Conservation (phyloP, 2,329 filamentous ascomycete genomes). For the Hypoxylon sp. region DNA sequence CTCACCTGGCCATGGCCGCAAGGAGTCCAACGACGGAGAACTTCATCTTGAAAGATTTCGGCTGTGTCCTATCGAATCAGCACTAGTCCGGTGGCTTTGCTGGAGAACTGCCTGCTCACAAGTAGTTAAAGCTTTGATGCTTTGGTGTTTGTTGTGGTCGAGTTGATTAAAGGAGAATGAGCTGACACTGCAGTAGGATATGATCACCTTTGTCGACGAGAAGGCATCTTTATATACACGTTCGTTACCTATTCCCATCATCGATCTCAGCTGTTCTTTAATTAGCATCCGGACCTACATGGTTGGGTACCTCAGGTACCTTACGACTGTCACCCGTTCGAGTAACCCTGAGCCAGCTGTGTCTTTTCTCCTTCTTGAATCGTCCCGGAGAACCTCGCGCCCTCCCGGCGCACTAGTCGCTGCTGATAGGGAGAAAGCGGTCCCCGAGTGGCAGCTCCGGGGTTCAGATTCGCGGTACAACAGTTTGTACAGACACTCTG, state of each 20-base stretch:
- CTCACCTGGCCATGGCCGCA: conserved; percentile 38
- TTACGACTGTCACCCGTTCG: conserved; percentile 32
- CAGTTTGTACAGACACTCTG: conserved; percentile 30
- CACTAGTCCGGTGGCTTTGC: background rate
- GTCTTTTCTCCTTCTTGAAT: conserved; percentile 11
- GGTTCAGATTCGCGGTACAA: conserved; percentile 23
- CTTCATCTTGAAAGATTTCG: conserved; percentile 35
- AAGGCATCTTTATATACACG: conserved; percentile 24
- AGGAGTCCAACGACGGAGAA: conserved; percentile 27
- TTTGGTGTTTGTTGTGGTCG: conserved; percentile 3
- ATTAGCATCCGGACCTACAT: conserved; percentile 26
- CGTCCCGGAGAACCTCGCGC: conserved; percentile 22
- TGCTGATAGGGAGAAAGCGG: conserved; percentile 20
- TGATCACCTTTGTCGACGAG: conserved; percentile 16
- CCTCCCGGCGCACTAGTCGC: conserved; percentile 7
- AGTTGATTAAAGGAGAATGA: conserved; percentile 3
- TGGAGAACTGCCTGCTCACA: background rate
- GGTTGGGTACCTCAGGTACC: conserved; percentile 21
- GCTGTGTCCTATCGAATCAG: conserved; percentile 7
- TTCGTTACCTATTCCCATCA: conserved; percentile 10
- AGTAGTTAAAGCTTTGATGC: background rate
- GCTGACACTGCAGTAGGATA: conserved; percentile 19
- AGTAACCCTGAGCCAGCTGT: conserved; percentile 21
- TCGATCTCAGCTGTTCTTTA: conserved; percentile 19
- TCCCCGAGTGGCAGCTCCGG: conserved; percentile 30